Percentiles rank a stretch among this genome's conserved stretches.
phyloP scores from a whole-genome alignment of 148 eudicot species.

The Silene uniflora region DNA sequence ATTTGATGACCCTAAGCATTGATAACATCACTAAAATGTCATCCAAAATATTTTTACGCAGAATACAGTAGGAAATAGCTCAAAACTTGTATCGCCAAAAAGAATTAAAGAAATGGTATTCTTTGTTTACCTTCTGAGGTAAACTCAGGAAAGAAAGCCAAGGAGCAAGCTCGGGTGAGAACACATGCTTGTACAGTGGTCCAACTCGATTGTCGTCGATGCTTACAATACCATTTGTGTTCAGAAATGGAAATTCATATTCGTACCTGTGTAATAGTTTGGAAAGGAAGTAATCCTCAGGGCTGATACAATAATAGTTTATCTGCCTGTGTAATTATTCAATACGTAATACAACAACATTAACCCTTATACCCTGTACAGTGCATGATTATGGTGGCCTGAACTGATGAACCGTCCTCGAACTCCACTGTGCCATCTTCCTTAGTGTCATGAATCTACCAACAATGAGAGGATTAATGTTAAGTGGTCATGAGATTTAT shows the following conservation, averaged over 20 bases:
- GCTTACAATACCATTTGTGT: slow-evolving; percentile 39
- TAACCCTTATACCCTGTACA: slow-evolving; percentile 46
- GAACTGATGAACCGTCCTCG: slow-evolving; percentile 42
- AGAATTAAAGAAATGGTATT: background rate
- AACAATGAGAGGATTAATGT: background rate
- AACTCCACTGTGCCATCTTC: slow-evolving; percentile 50
- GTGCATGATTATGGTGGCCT: slow-evolving; percentile 45
- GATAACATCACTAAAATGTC: too few species aligned
- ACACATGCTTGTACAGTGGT: slow-evolving; percentile 60
- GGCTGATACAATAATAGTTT: too few species aligned
- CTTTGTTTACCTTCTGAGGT: slow-evolving; percentile 30
- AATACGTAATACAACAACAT: background rate
- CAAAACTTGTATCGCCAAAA: background rate
- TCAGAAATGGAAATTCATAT: slow-evolving; percentile 44
- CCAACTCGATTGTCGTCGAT: slow-evolving; percentile 56
- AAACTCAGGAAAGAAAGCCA: slow-evolving; percentile 53
- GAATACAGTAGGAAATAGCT: background rate
- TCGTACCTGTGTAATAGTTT: slow-evolving; percentile 31
- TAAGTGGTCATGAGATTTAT: background rate
- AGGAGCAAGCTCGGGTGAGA: slow-evolving; percentile 61
- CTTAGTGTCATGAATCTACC: slow-evolving; percentile 34
- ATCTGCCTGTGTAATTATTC: too few species aligned
- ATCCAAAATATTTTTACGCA: too few species aligned
- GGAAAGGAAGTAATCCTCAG: background rate
- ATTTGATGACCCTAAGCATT: too few species aligned